Conservation (phyloP, 495 filamentous ascomycete species). For the Lindgomyces ingoldianus region DNA sequence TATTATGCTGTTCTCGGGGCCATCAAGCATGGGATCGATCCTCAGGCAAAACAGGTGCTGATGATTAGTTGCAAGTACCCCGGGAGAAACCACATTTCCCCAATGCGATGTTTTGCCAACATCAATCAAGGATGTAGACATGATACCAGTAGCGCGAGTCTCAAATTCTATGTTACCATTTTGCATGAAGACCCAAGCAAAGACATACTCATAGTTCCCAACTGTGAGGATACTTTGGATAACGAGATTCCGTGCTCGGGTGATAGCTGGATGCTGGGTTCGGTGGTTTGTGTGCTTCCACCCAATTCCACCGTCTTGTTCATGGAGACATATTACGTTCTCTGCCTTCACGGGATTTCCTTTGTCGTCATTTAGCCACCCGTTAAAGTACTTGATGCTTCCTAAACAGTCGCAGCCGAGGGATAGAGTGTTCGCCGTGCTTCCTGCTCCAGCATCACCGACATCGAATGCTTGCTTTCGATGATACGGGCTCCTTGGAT, state of each 20-base stretch:
- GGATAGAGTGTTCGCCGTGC: constrained; percentile 35
- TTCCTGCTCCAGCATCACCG: constrained; percentile 36
- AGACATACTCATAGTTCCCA: constrained; percentile 41
- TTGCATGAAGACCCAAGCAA: constrained; percentile 37
- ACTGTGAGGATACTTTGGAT: constrained; percentile 38
- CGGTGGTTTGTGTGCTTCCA: constrained; percentile 43
- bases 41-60: constrained; percentile 39
- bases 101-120: constrained; percentile 22
- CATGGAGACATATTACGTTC: constrained; percentile 42
- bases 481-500: constrained; percentile 37
- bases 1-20: constrained; percentile 24
- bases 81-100: constrained; percentile 32
- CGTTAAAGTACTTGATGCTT: constrained; percentile 27
- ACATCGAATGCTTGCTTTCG: constrained; percentile 41
- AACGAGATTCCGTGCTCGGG: constrained; percentile 35
- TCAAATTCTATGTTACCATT: constrained; percentile 34
- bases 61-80: constrained; percentile 36
- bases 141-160: constrained; percentile 39
- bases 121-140: constrained; percentile 33
- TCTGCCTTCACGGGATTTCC: constrained; percentile 17
- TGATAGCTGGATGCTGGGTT: constrained; percentile 22
- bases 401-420: constrained; percentile 44
- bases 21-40: constrained; percentile 37
- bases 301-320: constrained; percentile 40
- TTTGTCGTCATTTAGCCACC: constrained; percentile 18